Evolutionary conservation across 1,139 yeast genomes (phyloP).

Genomic region (Diutina catenulata): DNA sequence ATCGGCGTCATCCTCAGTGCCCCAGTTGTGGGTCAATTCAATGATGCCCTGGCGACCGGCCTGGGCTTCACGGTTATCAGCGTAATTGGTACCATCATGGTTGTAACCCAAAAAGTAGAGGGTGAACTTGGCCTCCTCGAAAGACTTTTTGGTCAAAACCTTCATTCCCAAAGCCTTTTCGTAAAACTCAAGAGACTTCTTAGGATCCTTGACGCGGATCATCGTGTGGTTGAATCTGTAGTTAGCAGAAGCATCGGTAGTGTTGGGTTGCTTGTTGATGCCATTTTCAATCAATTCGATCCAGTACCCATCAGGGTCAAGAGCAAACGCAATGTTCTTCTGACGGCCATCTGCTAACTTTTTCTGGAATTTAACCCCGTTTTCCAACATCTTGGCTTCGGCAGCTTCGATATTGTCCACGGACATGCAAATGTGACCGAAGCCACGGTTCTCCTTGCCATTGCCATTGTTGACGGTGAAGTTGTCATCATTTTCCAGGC

Average conservation of each 20-base stretch:
- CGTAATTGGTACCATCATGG: conserved; percentile 20
- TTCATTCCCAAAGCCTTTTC: conserved; percentile 71
- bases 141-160: conserved; percentile 42
- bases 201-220: conserved; percentile 85
- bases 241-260: conserved; percentile 23
- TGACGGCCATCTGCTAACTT: conserved; percentile 82
- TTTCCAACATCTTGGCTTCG: conserved; percentile 43
- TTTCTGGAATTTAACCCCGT: conserved; percentile 71
- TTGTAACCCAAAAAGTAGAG: conserved; percentile 76
- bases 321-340: conserved; percentile 82
- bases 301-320: conserved; percentile 97
- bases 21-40: conserved; percentile 92
- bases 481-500: conserved; percentile 49
- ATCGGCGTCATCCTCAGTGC: conserved; percentile 68
- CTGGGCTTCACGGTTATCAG: conserved; percentile 15
- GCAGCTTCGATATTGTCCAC: conserved; percentile 66
- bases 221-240: conserved; percentile 80
- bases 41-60: conserved; percentile 52
- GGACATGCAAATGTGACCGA: conserved; percentile 85
- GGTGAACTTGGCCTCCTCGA: conserved; percentile 66
- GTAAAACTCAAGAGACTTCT: conserved; percentile 65
- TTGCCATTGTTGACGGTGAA: conserved; percentile 72
- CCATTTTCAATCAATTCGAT: conserved; percentile 72
- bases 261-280: conserved; percentile 24
- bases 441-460: conserved; percentile 73